Evolutionary conservation across 805 yeast genomes (phyloP).

Genomic region (Starmerella scarabaei): DNA sequence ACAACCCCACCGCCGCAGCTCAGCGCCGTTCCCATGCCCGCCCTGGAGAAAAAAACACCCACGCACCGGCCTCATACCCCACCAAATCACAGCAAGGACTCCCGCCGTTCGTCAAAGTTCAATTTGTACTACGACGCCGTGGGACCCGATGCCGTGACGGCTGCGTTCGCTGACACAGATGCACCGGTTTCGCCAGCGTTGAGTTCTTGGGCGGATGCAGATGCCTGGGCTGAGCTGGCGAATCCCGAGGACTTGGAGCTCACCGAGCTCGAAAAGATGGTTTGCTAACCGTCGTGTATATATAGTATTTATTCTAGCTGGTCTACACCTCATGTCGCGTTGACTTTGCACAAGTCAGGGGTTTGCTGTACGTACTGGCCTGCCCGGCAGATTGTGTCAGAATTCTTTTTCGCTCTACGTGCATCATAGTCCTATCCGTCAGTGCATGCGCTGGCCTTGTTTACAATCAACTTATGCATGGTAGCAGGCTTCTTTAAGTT

Average conservation of each 20-base stretch:
- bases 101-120: constrained; percentile 1
- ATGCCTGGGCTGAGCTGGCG: constrained; percentile 11
- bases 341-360: too few relatives aligned
- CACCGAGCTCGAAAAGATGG: constrained; percentile 23
- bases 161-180: constrained; percentile 11
- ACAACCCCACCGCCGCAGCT: neutral
- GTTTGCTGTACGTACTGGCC: too few relatives aligned
- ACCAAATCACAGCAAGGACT: neutral
- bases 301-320: too few relatives aligned
- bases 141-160: constrained; percentile 14
- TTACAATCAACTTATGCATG: too few relatives aligned
- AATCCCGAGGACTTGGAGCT: constrained; percentile 22
- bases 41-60: neutral
- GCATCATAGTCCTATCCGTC: too few relatives aligned
- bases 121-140: constrained; percentile 24
- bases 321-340: too few relatives aligned
- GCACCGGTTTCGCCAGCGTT: constrained; percentile 5
- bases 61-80: neutral
- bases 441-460: too few relatives aligned
- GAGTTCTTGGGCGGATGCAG: constrained; percentile 5
- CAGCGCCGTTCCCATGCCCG: neutral
- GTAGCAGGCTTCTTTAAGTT: too few relatives aligned
- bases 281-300: constrained; percentile 11
- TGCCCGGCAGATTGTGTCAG: too few relatives aligned
- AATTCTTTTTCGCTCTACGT: too few relatives aligned